Evolutionary conservation across 2,329 filamentous ascomycete species (phyloP).

Genomic region (Apiospora saccharicola): DNA sequence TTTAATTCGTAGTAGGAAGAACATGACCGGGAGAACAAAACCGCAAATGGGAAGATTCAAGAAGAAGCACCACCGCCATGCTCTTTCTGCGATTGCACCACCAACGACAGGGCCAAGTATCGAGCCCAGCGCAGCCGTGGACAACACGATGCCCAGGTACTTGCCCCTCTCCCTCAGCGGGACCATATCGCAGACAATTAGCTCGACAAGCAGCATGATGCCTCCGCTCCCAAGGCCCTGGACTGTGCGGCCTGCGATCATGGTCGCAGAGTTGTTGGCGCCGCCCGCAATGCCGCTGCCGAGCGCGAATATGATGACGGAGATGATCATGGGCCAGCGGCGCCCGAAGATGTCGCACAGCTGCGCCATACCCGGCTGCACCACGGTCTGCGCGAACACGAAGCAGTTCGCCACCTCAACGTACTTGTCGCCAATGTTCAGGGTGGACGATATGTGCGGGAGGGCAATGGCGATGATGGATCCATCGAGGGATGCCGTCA

Average conservation of each 20-base stretch:
- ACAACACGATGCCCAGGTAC: conserved; percentile 40
- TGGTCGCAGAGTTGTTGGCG: conserved; percentile 28
- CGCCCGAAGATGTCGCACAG: not conserved
- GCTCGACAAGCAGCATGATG: not conserved
- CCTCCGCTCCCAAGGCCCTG: conserved; percentile 42
- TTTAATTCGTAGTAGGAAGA: too few relatives aligned
- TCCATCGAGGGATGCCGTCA: not conserved
- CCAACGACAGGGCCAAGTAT: conserved; percentile 60
- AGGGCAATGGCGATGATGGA: not conserved
- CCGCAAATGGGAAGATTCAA: conserved; percentile 63
- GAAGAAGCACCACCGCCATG: conserved; percentile 72
- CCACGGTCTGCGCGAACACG: not conserved
- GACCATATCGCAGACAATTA: conserved; percentile 45
- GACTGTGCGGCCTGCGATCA: conserved; percentile 53
- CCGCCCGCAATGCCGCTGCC: not conserved
- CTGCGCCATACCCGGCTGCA: not conserved
- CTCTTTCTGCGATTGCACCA: conserved; percentile 58
- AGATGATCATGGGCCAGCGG: not conserved
- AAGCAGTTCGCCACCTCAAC: not conserved
- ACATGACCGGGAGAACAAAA: not conserved
- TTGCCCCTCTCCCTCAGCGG: conserved; percentile 45
- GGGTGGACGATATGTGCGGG: not conserved
- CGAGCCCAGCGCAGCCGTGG: conserved; percentile 56
- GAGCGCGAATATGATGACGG: not conserved
- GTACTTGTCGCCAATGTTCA: not conserved